A percentile compares a stretch with the other conserved stretches of the same genome.
These are phyloP conservation scores for Aspergillus pseudoviridinutans DNA, from an alignment of 2,329 filamentous ascomycete genomes.

Conservation along the genomic window DNA sequence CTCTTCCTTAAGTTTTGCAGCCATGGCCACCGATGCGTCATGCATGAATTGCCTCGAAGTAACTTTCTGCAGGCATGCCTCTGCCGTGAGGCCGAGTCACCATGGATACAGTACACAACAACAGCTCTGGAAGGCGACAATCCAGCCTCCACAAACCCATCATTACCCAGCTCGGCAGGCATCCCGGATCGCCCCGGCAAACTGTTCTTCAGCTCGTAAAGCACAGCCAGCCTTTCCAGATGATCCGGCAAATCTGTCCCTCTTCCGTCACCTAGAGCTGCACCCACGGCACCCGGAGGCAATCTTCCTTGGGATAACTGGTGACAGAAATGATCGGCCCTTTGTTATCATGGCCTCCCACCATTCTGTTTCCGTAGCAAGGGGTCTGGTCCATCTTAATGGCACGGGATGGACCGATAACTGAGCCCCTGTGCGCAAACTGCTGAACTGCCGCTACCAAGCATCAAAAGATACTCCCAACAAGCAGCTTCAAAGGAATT, in stretches of 20 bases:
- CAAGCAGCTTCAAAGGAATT: background rate
- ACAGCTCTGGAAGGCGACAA: background rate
- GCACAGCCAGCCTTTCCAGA: background rate
- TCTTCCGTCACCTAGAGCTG: background rate
- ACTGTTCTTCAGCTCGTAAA: background rate
- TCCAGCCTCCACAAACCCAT: background rate
- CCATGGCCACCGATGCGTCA: background rate
- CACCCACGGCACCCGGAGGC: too few species aligned
- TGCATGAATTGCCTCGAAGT: background rate
- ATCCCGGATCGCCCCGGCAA: background rate
- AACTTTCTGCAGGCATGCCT: background rate
- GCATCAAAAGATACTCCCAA: background rate
- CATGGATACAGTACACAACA: background rate
- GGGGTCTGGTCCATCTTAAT: conserved; percentile 57
- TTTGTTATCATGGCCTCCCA: conserved; percentile 49
- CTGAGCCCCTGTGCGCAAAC: conserved; percentile 50
- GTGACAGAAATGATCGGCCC: conserved; percentile 41
- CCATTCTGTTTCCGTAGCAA: conserved; percentile 60
- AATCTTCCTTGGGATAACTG: background rate
- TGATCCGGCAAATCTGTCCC: background rate
- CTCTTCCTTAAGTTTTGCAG: background rate
- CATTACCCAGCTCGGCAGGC: background rate
- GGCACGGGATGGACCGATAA: conserved; percentile 60
- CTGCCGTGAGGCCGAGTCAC: background rate
- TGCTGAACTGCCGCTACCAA: background rate